Base-by-base conservation (phyloP, 176 grass and related monocot genomes). In the Hordeum vulgare region DNA sequence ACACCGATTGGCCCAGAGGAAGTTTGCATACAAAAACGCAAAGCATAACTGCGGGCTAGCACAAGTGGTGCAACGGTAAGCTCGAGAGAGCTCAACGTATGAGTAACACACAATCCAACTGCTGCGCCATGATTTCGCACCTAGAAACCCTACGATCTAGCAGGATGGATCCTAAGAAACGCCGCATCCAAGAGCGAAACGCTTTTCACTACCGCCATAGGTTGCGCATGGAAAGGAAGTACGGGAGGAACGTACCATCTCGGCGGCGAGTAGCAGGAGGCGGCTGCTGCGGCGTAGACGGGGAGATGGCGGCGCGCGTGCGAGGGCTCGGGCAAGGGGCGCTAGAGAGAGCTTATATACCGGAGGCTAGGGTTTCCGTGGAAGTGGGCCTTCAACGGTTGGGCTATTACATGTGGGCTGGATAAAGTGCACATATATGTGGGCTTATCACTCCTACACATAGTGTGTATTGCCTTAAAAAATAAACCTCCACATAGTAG, bases 201-300 rank as follows among this genome's bases (percentile, higher is more conserved):
- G 40, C 27, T 24, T 6, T 49, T 44, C 24, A 28, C 17, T 25
- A 4, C 8, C 13, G 17, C 1, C 9, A 4, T 17, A 17, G 41
- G 24, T 18, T 25, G 41, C 58, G 39, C 3, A 9, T 33, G 11
- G 15, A 24, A 47, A 44, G 35, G 56, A 65, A 25, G 63, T 0
- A 26, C 31, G 64, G 42, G 73, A 25, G 76, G 72, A 78, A 36
- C 83, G 56, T 86, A 90, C 88, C 88, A 90, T 90, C 57, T 59
- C 72, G 83, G 71, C 72, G 88, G 81, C 26, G 65, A 79, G 26
- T 1, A 63, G 37, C 4, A 14, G 75, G 42, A 54, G 28, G 34
- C 59, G 75, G 31, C 67, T 15, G 59, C 67, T 11, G 81, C 81
- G 37, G 64, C 42, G 66, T 14, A 15, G 41, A 5, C 33, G 45